Conservation (phyloP, 345 rosid species). For the Sapria himalayana region DNA sequence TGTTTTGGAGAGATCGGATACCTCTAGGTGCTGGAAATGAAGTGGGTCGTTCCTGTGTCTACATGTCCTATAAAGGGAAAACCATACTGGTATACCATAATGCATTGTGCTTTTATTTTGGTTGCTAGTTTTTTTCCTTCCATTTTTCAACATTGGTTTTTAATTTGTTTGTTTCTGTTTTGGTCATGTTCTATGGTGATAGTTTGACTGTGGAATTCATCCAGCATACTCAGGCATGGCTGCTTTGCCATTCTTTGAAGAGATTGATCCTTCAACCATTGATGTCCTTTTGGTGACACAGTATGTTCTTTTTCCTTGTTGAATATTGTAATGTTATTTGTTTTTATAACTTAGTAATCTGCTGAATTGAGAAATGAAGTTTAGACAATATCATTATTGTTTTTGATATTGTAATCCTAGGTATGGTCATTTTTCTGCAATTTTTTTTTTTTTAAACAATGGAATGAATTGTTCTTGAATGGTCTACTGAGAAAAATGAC, state of each 20-base stretch:
- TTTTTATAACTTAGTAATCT: too few species aligned
- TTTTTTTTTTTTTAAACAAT: too few species aligned
- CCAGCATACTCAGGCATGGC: conserved; percentile 87
- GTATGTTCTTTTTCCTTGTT: conserved; percentile 22
- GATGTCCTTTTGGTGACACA: conserved; percentile 86
- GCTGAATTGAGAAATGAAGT: too few species aligned
- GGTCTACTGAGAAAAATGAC: too few species aligned
- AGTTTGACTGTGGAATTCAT: conserved; percentile 94
- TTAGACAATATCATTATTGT: too few species aligned
- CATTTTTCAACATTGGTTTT: too few species aligned
- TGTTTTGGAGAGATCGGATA: too few species aligned
- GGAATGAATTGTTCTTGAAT: too few species aligned
- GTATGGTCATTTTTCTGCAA: too few species aligned
- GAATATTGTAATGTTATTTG: too few species aligned
- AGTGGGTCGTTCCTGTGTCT: conserved; percentile 83
- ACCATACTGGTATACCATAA: conserved; percentile 27
- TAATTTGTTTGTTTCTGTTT: background rate
- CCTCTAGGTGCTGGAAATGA: conserved; percentile 90
- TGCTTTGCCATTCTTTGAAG: conserved; percentile 84
- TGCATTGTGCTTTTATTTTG: background rate
- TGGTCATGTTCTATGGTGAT: conserved; percentile 1
- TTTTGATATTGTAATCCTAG: too few species aligned
- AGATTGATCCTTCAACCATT: conserved; percentile 72
- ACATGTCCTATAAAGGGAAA: conserved; percentile 81
- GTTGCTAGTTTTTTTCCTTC: background rate